Conservation (phyloP, 1,284 basidiomycete species). For the Cutaneotrichosporon sp. region DNA sequence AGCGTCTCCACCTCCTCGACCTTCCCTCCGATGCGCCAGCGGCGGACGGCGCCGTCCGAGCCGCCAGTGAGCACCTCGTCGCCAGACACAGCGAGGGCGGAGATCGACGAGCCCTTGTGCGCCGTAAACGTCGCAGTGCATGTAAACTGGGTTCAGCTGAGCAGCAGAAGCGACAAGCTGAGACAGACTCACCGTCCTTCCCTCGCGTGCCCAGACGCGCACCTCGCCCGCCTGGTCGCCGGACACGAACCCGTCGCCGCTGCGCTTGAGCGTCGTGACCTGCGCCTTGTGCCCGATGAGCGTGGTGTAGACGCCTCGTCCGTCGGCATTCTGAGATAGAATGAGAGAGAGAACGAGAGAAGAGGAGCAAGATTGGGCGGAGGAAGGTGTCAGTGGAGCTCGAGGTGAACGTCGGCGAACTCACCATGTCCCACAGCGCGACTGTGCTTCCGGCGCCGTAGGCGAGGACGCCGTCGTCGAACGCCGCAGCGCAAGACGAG, state of each 20-base stretch:
- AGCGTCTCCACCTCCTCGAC: slow-evolving; percentile 60
- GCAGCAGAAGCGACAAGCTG: too few species aligned
- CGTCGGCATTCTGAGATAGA: slow-evolving; percentile 5
- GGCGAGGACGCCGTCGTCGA: slow-evolving; percentile 62
- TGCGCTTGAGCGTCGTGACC: slow-evolving; percentile 75
- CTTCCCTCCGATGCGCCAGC: slow-evolving; percentile 60
- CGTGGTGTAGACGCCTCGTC: slow-evolving; percentile 64
- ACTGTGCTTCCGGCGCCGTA: slow-evolving; percentile 77
- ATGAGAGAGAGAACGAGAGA: not conserved
- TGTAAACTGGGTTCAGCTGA: slow-evolving; percentile 61
- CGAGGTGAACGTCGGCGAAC: slow-evolving; percentile 28
- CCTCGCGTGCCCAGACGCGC: slow-evolving; percentile 45
- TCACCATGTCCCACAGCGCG: slow-evolving; percentile 72
- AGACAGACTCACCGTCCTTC: slow-evolving; percentile 23
- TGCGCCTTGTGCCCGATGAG: slow-evolving; percentile 71
- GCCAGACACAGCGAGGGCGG: slow-evolving; percentile 59
- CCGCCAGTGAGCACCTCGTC: slow-evolving; percentile 69
- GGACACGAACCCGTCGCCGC: slow-evolving; percentile 60
- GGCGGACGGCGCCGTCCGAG: slow-evolving; percentile 72
- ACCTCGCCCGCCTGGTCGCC: slow-evolving; percentile 70
- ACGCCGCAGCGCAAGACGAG: slow-evolving; percentile 63
- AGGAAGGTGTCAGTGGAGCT: not conserved
- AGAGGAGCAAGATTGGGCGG: too few species aligned
- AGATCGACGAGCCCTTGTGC: slow-evolving; percentile 67
- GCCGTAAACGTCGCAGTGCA: slow-evolving; percentile 58